Evolutionary conservation across 1,284 basidiomycete genomes (phyloP).

Genomic region (Ustilago crameri): DNA sequence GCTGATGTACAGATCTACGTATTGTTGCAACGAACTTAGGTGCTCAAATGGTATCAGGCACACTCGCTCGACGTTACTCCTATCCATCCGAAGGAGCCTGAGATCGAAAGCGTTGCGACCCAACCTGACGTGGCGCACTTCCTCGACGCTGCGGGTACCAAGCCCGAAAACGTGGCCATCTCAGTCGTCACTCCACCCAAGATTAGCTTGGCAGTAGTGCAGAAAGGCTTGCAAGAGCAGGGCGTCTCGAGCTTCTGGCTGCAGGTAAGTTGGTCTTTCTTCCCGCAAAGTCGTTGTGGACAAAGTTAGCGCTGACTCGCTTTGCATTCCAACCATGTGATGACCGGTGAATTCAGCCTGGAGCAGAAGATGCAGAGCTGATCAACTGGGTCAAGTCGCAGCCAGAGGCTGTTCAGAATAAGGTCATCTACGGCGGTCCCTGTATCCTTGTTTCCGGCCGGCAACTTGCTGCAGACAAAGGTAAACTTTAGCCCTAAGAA

Average conservation of each 20-base stretch:
- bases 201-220: conserved; percentile 54
- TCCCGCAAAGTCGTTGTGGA: background rate
- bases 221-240: conserved; percentile 45
- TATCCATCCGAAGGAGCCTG: conserved; percentile 58
- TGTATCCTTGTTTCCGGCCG: conserved; percentile 65
- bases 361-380: conserved; percentile 57
- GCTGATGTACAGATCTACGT: no score
- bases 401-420: conserved; percentile 46
- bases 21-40: conserved; percentile 19
- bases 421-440: conserved; percentile 61
- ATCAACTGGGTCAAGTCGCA: conserved; percentile 57
- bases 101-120: conserved; percentile 48
- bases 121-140: conserved; percentile 27
- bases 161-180: conserved; percentile 45
- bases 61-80: conserved; percentile 54
- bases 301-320: background rate
- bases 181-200: conserved; percentile 64
- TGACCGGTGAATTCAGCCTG: conserved; percentile 27
- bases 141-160: conserved; percentile 25
- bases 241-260: conserved; percentile 62
- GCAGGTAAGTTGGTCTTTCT: conserved; percentile 27
- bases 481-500: conserved; percentile 39
- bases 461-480: conserved; percentile 55
- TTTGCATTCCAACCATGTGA: no score
- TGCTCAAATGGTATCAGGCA: conserved; percentile 63